Base-by-base conservation (phyloP, 441 rosid species). In the Gossypium trilobum region DNA sequence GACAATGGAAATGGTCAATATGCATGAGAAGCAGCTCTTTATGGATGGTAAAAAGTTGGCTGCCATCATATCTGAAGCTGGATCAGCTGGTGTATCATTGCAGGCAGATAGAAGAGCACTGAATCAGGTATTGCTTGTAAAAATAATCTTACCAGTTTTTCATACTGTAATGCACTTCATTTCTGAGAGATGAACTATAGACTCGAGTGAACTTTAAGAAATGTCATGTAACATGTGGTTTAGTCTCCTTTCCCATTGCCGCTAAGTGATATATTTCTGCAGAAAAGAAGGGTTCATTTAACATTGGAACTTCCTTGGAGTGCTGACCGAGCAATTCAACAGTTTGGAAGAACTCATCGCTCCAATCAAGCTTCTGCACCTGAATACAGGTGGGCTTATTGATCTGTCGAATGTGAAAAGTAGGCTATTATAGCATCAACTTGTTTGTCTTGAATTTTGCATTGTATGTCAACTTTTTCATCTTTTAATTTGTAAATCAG, bases 341-440 rank as follows among this genome's bases (percentile, higher is more conserved):
- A 95, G 78, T 92, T 95, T 76, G 99, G 99, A 74, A 87, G 99
- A 87, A 95, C 98, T 69, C 99, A 92, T 80, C 87, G 99, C 68
- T 95, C 99, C 62, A 95, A 95, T 82, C 99, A 95, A 86, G 95
- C 98, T 78, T 95, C 99, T 72, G 99, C 99, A 61, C 99, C 99
- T 74, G 91, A 89, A 74, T 95, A 95, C 80, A 91, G 99, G 98
- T 95, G 77, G 76, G 74, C 46, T 59, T 76, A 60, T 72, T 16
- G 59, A 11, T 42, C 1, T 27, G 27, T 14, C 0, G 23, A 51
- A 50, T 50, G 59, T 16, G 59, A 29, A 51, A 68, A 29, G 10
- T 51, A 68, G 14, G 27, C 60, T 17, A 16, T 3, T 5, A 16
- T 68, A 16, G 25, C 54, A 25, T 51, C 60, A 29, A 29, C 60